Evolutionary conservation across 2,329 filamentous ascomycete genomes (phyloP), one percentile per base, ranked within the genome.

Genomic region (Diaporthe sp.): DNA sequence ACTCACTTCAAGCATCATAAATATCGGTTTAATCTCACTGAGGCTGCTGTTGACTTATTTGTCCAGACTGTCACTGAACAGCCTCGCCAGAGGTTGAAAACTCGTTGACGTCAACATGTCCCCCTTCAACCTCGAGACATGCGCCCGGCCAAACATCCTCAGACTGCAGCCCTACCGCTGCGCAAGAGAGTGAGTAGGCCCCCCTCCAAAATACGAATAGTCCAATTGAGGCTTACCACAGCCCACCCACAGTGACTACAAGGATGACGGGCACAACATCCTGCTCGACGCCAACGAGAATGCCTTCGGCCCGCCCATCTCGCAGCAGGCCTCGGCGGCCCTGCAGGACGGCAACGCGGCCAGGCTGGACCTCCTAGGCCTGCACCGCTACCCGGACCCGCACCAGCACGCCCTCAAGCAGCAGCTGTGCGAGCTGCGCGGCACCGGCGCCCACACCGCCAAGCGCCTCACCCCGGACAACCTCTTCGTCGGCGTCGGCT

Each of bases 211-310:
- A 31, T 31, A 37, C 55, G 3, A 1, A 37, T 15, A 2, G 8
- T 8, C 10, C 57, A 20, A 5, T 31, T 34, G 57, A 31, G 17
- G 60, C 73, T 74, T 63, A 58, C 73, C 76, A 13, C 60, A 47
- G 53, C 6, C 39, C 39, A 49, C 25, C 49, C 49, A 70, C 82
- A 97, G 95, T 87, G 97, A 99, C 90, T 98, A 99, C 90, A 98
- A 99, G 87, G 96, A 99, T 84, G 94, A 99, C 83, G 97, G 97
- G 79, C 96, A 92, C 76, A 98, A 98, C 82, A 92, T 98, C 81
- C 93, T 99, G 71, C 94, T 99, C 79, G 97, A 99, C 83, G 97
- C 97, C 80, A 99, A 99, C 82, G 97, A 99, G 87, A 99, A 99
- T 82, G 95, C 97, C 76, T 98, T 94, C 81, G 97, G 97, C 0